Evolutionary conservation across 768 basidiomycete species (phyloP).

Genomic region (Tubosaeta sp.): DNA sequence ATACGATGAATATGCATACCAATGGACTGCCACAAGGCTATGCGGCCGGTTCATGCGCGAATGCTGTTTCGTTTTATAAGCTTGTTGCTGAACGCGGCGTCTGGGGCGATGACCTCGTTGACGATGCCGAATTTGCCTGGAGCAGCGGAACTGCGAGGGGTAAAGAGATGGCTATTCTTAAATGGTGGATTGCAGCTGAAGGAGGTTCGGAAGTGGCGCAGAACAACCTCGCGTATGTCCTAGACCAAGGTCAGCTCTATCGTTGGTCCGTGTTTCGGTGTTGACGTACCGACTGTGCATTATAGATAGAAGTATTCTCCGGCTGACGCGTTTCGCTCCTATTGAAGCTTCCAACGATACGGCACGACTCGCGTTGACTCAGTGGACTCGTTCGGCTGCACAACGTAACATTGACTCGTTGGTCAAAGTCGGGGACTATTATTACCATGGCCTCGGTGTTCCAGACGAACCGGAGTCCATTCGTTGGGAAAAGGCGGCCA

Average conservation of each 20-base stretch:
- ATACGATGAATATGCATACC: slow-evolving; percentile 51
- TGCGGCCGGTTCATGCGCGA: slow-evolving; percentile 74
- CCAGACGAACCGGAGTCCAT: slow-evolving; percentile 57
- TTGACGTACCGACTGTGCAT: background rate
- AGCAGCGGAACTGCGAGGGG: slow-evolving; percentile 63
- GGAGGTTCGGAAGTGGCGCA: slow-evolving; percentile 89
- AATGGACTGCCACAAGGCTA: slow-evolving; percentile 42
- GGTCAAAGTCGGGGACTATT: slow-evolving; percentile 98
- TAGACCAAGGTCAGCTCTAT: slow-evolving; percentile 75
- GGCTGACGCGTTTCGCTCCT: slow-evolving; percentile 63
- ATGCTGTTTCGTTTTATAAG: slow-evolving; percentile 92
- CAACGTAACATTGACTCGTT: slow-evolving; percentile 96
- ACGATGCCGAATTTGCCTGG: slow-evolving; percentile 79
- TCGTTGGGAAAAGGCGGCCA: slow-evolving; percentile 85
- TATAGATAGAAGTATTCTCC: slow-evolving; percentile 66
- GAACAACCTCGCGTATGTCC: slow-evolving; percentile 88
- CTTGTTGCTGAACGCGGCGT: slow-evolving; percentile 86
- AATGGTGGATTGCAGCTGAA: slow-evolving; percentile 96
- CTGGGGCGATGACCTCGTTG: slow-evolving; percentile 77
- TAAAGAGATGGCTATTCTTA: slow-evolving; percentile 79
- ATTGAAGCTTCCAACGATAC: slow-evolving; percentile 77
- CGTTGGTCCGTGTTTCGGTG: slow-evolving; percentile 30
- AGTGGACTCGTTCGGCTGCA: slow-evolving; percentile 92
- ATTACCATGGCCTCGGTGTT: slow-evolving; percentile 86
- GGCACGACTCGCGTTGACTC: slow-evolving; percentile 78